Conservation (phyloP, 2,329 filamentous ascomycete genomes). For the Venturia aucupariae region DNA sequence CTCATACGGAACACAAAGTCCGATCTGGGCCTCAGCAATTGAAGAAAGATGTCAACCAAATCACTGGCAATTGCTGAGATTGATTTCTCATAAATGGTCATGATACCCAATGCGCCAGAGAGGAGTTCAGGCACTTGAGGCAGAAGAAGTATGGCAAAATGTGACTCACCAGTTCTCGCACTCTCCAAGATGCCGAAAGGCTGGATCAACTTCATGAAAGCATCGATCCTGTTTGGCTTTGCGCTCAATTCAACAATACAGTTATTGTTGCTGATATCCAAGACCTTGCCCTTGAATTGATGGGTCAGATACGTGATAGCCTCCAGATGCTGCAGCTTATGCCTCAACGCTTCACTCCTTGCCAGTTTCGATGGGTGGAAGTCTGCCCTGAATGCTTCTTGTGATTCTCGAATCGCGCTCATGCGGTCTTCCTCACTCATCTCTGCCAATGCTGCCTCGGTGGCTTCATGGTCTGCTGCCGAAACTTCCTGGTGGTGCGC, state of each 20-base stretch:
- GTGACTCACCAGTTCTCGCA: conserved; percentile 61
- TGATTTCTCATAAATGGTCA: no score
- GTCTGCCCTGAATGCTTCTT: conserved; percentile 44
- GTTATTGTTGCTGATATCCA: conserved; percentile 97
- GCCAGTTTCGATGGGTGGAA: conserved; percentile 87
- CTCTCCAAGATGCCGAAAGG: conserved; percentile 97
- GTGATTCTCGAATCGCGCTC: conserved; percentile 21
- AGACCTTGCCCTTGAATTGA: conserved; percentile 93
- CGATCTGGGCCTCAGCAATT: no score
- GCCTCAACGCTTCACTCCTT: conserved; percentile 77
- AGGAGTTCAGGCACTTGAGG: no score
- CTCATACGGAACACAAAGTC: no score
- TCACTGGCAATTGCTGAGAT: no score
- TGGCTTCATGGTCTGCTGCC: conserved; percentile 32
- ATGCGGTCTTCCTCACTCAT: conserved; percentile 16
- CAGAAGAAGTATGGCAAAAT: neutral
- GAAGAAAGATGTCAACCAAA: no score
- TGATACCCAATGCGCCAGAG: no score
- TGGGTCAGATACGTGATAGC: conserved; percentile 94
- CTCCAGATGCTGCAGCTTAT: conserved; percentile 96
- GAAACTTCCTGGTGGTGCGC: conserved; percentile 92
- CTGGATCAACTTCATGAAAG: conserved; percentile 89
- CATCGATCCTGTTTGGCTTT: conserved; percentile 88
- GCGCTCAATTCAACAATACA: conserved; percentile 96
- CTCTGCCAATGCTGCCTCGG: conserved; percentile 11